Evolutionary conservation across 2,329 filamentous ascomycete genomes (phyloP), one percentile per base, ranked within the genome.

Genomic region (Hypoxylon sp.): DNA sequence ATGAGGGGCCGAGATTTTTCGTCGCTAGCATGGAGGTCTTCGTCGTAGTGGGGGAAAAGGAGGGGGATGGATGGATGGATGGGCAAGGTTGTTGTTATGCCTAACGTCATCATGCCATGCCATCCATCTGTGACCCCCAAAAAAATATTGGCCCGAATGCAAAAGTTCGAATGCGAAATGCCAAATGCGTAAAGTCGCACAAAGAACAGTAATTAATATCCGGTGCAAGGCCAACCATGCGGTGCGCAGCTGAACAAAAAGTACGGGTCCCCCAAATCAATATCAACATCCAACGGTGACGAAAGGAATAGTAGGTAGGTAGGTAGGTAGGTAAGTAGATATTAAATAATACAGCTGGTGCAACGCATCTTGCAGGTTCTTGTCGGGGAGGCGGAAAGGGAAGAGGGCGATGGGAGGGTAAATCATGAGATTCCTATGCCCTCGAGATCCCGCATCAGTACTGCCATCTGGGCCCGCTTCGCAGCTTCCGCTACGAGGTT

Each of bases 401-500:
- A 32, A 10, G 30, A 43, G 38, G 17, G 17, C 23, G 17, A 21
- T 21, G n/a, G 38, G 17, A 19, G 17, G 19, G 9, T 11, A 25
- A 41, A 52, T 64, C 75, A 80, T 63, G 78, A 87, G 50, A 93
- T 80, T 58, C 87, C 88, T 75, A 92, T 86, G 70, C 89, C 88
- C 75, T 93, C 93, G 76, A 98, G 86, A 80, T 98, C 95, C 68
- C 94, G 87, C 85, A 94, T 92, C 78, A 98, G 84, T 75, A 94
- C 90, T 45, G 93, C 93, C 85, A 98, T 92, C 80, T 98, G 93
- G 9, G 95, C 95, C 45, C 94, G 86, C 81, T 97, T 97, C 46
- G 94, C 95, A 1, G 95, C 95, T 83, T 98, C 95, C 36, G 94
- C 94, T 45, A 98, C 87, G 30, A 98, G 87, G 64, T 88, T 95